These are phyloP conservation scores for Tetrahymena elliotti DNA, from an alignment of 73 alveolate species.

Conservation along the genomic window DNA sequence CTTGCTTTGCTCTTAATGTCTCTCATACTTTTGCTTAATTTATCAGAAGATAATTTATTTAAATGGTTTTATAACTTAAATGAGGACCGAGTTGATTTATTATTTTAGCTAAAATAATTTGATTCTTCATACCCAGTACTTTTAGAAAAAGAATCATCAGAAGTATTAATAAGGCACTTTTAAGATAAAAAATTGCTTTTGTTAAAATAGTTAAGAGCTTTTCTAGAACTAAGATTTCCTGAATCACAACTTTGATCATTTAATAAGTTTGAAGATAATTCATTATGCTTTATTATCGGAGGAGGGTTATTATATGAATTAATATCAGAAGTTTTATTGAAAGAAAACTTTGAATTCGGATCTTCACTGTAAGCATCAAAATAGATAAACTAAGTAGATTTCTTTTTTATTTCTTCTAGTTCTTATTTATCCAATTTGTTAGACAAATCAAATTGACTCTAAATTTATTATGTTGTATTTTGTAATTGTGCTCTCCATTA, in stretches of 20 bases:
- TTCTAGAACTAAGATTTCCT: background rate
- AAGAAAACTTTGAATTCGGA: background rate
- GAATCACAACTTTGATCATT: background rate
- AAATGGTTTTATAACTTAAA: background rate
- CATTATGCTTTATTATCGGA: background rate
- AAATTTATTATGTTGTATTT: background rate
- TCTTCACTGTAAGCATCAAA: background rate
- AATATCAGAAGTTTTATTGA: background rate
- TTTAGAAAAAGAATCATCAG: background rate
- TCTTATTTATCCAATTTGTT: background rate
- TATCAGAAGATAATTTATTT: background rate
- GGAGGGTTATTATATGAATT: background rate
- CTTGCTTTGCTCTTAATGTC: background rate
- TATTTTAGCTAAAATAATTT: too few relatives aligned
- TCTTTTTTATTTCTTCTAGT: background rate
- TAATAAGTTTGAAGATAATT: background rate
- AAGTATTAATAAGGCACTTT: background rate
- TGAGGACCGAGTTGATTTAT: background rate
- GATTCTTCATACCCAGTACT: background rate
- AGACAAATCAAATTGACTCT: background rate
- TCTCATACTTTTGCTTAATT: background rate
- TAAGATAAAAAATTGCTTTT: background rate
- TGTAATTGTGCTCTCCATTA: background rate
- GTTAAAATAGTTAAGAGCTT: background rate
- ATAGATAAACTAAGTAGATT: background rate